These are phyloP conservation scores for Diaporthe vaccinii DNA, from an alignment of 2,329 filamentous ascomycete species.

Conservation along the genomic window DNA sequence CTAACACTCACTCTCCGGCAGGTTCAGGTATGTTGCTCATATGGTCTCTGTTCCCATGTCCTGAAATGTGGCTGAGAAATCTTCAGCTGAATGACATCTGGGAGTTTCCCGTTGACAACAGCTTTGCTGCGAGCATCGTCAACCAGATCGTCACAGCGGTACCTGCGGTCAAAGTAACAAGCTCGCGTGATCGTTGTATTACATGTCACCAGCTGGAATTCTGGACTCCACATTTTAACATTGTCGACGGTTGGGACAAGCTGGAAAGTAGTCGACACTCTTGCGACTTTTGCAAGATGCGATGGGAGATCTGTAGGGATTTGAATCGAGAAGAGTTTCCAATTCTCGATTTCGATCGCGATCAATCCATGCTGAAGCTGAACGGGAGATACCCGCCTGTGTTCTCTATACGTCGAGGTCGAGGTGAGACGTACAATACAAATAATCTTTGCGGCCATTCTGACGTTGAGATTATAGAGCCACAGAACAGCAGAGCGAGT, in stretches of 20 bases:
- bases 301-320: neutral
- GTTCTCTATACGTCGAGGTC: constrained; percentile 19
- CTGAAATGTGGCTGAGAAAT: neutral
- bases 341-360: neutral
- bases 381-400: constrained; percentile 4
- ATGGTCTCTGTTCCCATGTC: neutral
- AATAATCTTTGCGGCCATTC: neutral
- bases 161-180: too few relatives aligned
- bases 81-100: constrained; percentile 5
- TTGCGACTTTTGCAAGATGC: constrained; percentile 11
- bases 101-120: constrained; percentile 8
- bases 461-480: neutral
- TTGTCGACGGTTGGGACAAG: neutral
- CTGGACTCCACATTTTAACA: neutral
- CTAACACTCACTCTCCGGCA: neutral
- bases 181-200: neutral
- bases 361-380: constrained; percentile 12
- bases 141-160: too few relatives aligned
- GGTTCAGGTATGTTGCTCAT: neutral
- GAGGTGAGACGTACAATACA: neutral
- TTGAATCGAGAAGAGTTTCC: neutral
- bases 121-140: neutral
- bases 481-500: neutral
- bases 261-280: neutral
- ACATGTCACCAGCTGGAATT: neutral